phyloP scores from a whole-genome alignment of 192 early-diverging fungal species.

The Piromyces finnis region DNA sequence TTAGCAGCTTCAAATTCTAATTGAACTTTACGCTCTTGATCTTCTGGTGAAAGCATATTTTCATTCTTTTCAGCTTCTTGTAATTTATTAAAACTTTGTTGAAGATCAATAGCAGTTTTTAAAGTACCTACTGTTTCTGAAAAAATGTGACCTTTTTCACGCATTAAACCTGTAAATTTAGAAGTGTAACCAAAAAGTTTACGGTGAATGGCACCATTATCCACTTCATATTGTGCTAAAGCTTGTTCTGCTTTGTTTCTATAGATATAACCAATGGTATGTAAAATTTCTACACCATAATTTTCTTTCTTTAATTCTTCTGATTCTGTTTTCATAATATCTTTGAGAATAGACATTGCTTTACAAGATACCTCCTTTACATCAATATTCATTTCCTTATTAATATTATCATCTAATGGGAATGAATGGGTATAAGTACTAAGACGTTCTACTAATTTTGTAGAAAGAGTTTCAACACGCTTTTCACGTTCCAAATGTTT shows the following conservation, averaged over 20 bases:
- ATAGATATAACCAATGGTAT: conserved; percentile 87
- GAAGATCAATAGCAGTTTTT: conserved; percentile 80
- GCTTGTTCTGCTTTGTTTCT: conserved; percentile 73
- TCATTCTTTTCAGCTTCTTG: conserved; percentile 78
- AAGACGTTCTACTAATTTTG: conserved; percentile 4
- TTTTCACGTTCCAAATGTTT: conserved; percentile 35
- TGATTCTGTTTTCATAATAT: conserved; percentile 52
- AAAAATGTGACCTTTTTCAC: conserved; percentile 84
- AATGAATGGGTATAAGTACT: conserved; percentile 3
- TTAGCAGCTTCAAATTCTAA: conserved; percentile 29
- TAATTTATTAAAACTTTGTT: conserved; percentile 74
- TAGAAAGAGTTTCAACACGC: conserved; percentile 6
- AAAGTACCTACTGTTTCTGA: conserved; percentile 80
- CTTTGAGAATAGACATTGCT: not conserved
- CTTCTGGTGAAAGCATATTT: conserved; percentile 4
- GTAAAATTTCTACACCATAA: conserved; percentile 82
- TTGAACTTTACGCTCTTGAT: conserved; percentile 13
- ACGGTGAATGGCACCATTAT: conserved; percentile 27
- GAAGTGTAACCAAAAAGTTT: conserved; percentile 22
- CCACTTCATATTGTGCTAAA: conserved; percentile 31
- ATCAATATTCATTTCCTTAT: conserved; percentile 18
- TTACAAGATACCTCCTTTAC: conserved; percentile 46
- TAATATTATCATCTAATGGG: conserved; percentile 8
- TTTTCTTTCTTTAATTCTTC: conserved; percentile 76
- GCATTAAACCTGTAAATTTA: conserved; percentile 21